phyloP scores from a whole-genome alignment of 2,329 filamentous ascomycete genomes.

The Onygenales sp. region DNA sequence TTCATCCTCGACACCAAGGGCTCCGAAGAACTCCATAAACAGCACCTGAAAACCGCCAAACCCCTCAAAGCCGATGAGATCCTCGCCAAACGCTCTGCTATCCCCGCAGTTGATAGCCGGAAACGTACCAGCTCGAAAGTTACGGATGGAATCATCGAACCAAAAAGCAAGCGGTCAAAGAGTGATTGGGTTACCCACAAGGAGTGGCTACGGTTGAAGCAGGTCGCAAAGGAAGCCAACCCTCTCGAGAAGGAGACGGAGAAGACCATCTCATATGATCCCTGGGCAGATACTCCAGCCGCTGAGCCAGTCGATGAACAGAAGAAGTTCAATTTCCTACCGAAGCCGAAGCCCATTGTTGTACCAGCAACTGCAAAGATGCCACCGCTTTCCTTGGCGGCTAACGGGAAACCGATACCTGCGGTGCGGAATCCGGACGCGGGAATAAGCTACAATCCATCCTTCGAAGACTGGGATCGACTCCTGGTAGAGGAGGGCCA shows the following conservation, averaged over 20 bases:
- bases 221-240: conserved; percentile 61
- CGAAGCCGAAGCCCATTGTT: conserved; percentile 55
- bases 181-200: conserved; percentile 74
- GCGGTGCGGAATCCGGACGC: conserved; percentile 70
- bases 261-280: conserved; percentile 51
- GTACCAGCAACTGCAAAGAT: conserved; percentile 67
- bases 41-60: conserved; percentile 61
- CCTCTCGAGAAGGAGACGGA: conserved; percentile 47
- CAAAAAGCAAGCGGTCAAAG: conserved; percentile 61
- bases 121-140: conserved; percentile 63
- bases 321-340: conserved; percentile 55
- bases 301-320: conserved; percentile 32
- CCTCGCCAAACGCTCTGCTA: conserved; percentile 69
- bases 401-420: conserved; percentile 68
- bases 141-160: conserved; percentile 61
- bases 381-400: conserved; percentile 71
- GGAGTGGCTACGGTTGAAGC: conserved; percentile 68
- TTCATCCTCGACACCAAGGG: conserved; percentile 75
- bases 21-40: conserved; percentile 55
- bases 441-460: conserved; percentile 87
- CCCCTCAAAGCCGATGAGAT: conserved; percentile 86
- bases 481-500: conserved; percentile 65
- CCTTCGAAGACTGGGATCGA: conserved; percentile 74
- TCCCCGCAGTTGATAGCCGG: conserved; percentile 66
- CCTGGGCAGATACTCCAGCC: conserved; percentile 54